phyloP scores from a whole-genome alignment of 2,329 filamentous ascomycete species.

The Cadophora luteo-olivacea region DNA sequence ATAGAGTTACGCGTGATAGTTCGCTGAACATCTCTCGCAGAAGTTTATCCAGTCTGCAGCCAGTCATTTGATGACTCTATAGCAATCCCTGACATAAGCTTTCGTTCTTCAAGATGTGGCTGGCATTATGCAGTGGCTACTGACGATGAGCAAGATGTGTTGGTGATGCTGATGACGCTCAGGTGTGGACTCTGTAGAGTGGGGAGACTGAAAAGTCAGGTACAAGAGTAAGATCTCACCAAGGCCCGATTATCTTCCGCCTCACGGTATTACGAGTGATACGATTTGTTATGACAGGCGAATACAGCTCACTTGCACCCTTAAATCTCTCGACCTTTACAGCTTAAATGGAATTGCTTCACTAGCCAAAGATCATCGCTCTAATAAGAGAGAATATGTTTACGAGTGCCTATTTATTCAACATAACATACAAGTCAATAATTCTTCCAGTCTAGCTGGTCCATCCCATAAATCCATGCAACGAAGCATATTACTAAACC shows the following conservation, averaged over 20 bases:
- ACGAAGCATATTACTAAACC: conserved; percentile 27
- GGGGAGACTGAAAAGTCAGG: not conserved
- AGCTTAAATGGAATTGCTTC: too few relatives aligned
- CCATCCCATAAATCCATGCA: conserved; percentile 24
- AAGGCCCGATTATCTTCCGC: too few relatives aligned
- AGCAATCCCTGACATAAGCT: not conserved
- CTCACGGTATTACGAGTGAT: too few relatives aligned
- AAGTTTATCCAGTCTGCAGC: not conserved
- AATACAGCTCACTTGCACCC: too few relatives aligned
- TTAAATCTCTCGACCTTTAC: too few relatives aligned
- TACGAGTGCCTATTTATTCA: conserved; percentile 14
- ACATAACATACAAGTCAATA: conserved; percentile 27
- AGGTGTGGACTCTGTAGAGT: not conserved
- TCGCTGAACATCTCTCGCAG: not conserved
- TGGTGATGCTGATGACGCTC: not conserved
- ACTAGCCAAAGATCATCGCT: not conserved
- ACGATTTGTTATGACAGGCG: too few relatives aligned
- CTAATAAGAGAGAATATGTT: not conserved
- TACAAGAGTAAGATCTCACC: not conserved
- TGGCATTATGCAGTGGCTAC: not conserved
- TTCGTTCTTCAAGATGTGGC: not conserved
- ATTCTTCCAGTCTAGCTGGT: conserved; percentile 19
- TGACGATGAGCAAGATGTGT: not conserved
- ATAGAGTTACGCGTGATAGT: not conserved
- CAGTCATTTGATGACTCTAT: not conserved